Conservation (phyloP, 2,329 filamentous ascomycete species). For the Diplodia scrobiculata region DNA sequence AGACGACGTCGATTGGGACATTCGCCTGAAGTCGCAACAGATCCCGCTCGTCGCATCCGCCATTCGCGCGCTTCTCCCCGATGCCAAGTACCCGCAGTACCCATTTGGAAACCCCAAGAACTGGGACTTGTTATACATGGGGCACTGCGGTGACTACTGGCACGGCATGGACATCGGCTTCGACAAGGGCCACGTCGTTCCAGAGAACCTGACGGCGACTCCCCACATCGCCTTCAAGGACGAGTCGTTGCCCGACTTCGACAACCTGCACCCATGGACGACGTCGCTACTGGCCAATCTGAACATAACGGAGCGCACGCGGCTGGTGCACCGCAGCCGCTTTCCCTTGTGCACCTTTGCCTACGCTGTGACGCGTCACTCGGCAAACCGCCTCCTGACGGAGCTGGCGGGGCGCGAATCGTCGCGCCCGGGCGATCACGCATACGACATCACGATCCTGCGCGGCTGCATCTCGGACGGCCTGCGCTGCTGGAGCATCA, state of each 20-base stretch:
- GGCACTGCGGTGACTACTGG: constrained; percentile 51
- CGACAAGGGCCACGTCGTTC: constrained; percentile 32
- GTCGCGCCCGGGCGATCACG: constrained; percentile 34
- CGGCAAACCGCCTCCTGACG: constrained; percentile 44
- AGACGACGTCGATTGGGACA: constrained; percentile 53
- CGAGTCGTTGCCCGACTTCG: constrained; percentile 42
- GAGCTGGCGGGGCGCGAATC: constrained; percentile 40
- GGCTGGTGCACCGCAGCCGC: constrained; percentile 47
- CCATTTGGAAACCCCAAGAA: constrained; percentile 47
- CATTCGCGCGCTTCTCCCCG: constrained; percentile 44
- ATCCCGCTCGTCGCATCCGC: constrained; percentile 48
- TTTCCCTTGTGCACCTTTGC: constrained; percentile 52
- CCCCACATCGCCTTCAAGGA: constrained; percentile 44
- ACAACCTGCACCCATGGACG: constrained; percentile 47
- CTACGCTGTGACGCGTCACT: constrained; percentile 47
- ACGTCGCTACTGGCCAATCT: constrained; percentile 43
- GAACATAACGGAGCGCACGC: constrained; percentile 42
- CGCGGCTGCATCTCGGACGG: constrained; percentile 44
- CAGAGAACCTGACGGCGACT: constrained; percentile 40
- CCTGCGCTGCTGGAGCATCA: constrained; percentile 49
- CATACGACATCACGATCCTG: constrained; percentile 50
- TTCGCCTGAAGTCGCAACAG: constrained; percentile 49
- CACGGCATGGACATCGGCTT: constrained; percentile 36
- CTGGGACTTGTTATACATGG: constrained; percentile 51
- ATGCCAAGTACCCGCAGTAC: constrained; percentile 36